These are phyloP conservation scores for Medicago truncatula DNA, from an alignment of 306 rosid genomes.

Conservation along the genomic window MtrunA17r5.0-ANR NC_053044.1:54056501-54057000, in stretches of 20 bases:
- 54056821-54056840: background rate
- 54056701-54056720: background rate
- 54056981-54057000: background rate
- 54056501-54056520: slow-evolving; percentile 3
- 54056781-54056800: slow-evolving; percentile 12
- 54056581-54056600: background rate
- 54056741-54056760: background rate
- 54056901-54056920: too few species aligned
- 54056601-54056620: background rate
- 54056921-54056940: background rate
- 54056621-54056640: background rate
- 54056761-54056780: background rate
- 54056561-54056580: background rate
- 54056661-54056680: background rate
- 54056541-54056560: background rate
- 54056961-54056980: too few species aligned
- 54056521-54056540: background rate
- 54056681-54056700: background rate
- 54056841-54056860: background rate
- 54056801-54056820: slow-evolving; percentile 12
- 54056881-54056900: background rate
- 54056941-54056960: background rate
- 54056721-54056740: background rate
- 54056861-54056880: background rate
- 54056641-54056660: background rate